Percentiles rank a stretch among this genome's conserved stretches.
Conservation (phyloP, 2,329 filamentous ascomycete genomes). For the Ophiostoma novo-ulmi region DNA sequence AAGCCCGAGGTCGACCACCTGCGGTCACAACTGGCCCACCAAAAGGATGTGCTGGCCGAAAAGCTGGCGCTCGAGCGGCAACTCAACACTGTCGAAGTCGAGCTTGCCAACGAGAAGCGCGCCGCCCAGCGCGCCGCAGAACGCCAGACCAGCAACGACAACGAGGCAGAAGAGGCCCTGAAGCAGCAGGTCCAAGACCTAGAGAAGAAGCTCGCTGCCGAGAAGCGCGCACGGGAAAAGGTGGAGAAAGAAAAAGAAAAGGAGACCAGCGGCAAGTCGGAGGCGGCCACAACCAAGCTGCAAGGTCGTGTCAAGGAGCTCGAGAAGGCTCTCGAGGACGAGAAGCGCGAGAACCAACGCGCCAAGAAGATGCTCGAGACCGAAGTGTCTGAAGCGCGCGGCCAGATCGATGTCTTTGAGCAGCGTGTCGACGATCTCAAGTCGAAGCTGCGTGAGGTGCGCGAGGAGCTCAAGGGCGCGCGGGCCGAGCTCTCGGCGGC, state of each 20-base stretch:
- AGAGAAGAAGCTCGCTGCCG: constrained; percentile 41
- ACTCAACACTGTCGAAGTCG: constrained; percentile 68
- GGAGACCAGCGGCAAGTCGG: constrained; percentile 31
- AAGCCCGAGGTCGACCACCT: constrained; percentile 55
- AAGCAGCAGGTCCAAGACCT: constrained; percentile 33
- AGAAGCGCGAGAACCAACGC: constrained; percentile 46
- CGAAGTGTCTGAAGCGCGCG: constrained; percentile 55
- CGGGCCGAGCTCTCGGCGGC: constrained; percentile 38
- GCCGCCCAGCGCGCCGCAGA: constrained; percentile 53
- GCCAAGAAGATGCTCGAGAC: constrained; percentile 46
- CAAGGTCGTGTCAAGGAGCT: constrained; percentile 35
- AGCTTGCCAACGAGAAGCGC: constrained; percentile 78
- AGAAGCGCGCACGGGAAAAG: constrained; percentile 38
- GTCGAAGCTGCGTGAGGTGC: constrained; percentile 62
- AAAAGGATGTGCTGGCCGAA: constrained; percentile 67
- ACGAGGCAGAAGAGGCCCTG: constrained; percentile 30
- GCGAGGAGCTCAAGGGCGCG: constrained; percentile 65
- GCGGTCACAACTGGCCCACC: constrained; percentile 49
- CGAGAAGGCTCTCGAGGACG: constrained; percentile 36
- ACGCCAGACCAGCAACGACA: constrained; percentile 31
- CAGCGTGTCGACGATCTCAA: constrained; percentile 65
- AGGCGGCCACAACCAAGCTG: constrained; percentile 21
- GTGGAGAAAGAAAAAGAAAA: constrained; percentile 35
- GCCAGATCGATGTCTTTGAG: constrained; percentile 60
- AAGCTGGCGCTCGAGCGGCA: constrained; percentile 77